Conservation (phyloP, 139 green algal species). For the Chlamydomonas schloesseri region DNA sequence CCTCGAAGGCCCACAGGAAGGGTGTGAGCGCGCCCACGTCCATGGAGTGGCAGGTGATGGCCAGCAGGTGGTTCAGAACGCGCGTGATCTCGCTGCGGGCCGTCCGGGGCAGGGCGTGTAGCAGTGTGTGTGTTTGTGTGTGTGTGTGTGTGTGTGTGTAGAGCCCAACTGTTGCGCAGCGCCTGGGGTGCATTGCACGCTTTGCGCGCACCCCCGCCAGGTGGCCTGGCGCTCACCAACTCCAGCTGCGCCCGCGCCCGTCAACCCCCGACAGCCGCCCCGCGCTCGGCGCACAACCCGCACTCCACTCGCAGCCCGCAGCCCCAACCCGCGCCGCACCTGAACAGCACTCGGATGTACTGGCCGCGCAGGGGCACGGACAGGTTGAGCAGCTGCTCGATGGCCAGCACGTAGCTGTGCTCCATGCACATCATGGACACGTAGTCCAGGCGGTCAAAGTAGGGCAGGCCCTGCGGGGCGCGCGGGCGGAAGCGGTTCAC, state of each 20-base stretch:
- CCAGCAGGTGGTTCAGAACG: constrained; percentile 87
- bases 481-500: too few species aligned
- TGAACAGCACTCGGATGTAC: constrained; percentile 90
- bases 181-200: too few species aligned
- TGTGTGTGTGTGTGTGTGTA: too few species aligned
- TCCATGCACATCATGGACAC: constrained; percentile 94
- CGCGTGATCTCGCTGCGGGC: constrained; percentile 83
- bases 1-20: constrained; percentile 91
- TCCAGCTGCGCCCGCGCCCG: too few species aligned
- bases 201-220: too few species aligned
- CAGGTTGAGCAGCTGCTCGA: constrained; percentile 80
- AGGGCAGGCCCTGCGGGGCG: constrained; percentile 75
- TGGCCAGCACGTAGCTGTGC: constrained; percentile 86
- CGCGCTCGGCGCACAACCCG: too few species aligned
- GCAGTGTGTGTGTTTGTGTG: too few species aligned
- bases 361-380: constrained; percentile 69
- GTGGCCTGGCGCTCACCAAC: too few species aligned
- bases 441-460: constrained; percentile 93
- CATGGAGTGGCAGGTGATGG: constrained; percentile 73
- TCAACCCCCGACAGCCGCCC: too few species aligned
- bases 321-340: background rate
- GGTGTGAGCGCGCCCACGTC: constrained; percentile 89
- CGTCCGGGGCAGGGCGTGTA: too few species aligned
- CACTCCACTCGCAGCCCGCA: too few species aligned
- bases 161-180: too few species aligned